Evolutionary conservation across 352 stramenopile genomes (phyloP).

Genomic region (Globisporangium orthogonon): DNA sequence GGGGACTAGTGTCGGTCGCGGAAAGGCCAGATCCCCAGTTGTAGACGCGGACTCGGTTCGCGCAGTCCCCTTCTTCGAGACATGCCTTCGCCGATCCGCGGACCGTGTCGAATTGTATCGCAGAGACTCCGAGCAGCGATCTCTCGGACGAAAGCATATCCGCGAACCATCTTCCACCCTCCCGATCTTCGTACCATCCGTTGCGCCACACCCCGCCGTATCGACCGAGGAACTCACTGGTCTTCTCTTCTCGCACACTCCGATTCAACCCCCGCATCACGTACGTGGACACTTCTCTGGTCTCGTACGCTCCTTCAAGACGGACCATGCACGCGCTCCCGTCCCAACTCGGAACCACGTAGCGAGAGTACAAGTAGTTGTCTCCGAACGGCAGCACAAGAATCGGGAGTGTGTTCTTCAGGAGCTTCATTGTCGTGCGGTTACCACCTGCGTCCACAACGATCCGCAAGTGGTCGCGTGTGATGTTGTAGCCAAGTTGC

Average conservation of each 20-base stretch:
- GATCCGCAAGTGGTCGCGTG: conserved; percentile 12
- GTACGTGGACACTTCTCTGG: neutral
- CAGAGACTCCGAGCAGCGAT: neutral
- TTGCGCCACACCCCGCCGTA: conserved; percentile 3
- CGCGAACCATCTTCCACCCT: conserved; percentile 1
- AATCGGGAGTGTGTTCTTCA: conserved; percentile 27
- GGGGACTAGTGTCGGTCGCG: neutral
- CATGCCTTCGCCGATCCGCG: conserved; percentile 1
- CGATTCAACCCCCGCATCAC: conserved; percentile 5
- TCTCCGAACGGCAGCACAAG: conserved; percentile 37
- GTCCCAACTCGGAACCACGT: conserved; percentile 23
- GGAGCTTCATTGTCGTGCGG: neutral
- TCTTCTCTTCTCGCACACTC: neutral
- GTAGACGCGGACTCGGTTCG: neutral
- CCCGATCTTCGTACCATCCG: conserved; percentile 10
- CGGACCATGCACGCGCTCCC: conserved; percentile 25
- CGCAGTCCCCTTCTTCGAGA: neutral
- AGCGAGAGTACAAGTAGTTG: conserved; percentile 17
- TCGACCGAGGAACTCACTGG: neutral
- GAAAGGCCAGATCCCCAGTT: conserved; percentile 12
- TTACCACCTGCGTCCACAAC: conserved; percentile 1
- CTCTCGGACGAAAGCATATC: neutral
- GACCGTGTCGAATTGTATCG: conserved; percentile 3
- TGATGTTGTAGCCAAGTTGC: conserved; percentile 20
- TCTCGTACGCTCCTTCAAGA: conserved; percentile 17